Conservation (phyloP, 805 yeast genomes). For the Hanseniaspora opuntiae region DNA sequence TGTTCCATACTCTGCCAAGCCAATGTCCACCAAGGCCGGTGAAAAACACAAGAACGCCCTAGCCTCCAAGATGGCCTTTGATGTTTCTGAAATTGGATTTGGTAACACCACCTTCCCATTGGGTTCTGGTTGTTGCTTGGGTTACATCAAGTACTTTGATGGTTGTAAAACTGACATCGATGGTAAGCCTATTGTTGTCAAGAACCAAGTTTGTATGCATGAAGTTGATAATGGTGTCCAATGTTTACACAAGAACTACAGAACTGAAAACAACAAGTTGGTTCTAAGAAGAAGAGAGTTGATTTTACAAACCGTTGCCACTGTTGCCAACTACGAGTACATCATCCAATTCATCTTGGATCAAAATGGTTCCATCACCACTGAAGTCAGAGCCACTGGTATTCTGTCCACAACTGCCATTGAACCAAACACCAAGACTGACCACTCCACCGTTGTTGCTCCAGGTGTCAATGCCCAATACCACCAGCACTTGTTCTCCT, state of each 20-base stretch:
- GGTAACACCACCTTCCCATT: conserved; percentile 60
- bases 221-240: conserved; percentile 66
- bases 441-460: conserved; percentile 60
- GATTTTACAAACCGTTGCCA: conserved; percentile 66
- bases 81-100: conserved; percentile 74
- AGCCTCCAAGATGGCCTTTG: conserved; percentile 79
- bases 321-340: conserved; percentile 77
- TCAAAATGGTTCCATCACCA: conserved; percentile 64
- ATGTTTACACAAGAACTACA: conserved; percentile 68
- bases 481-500: conserved; percentile 69
- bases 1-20: conserved; percentile 74
- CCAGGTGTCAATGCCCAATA: conserved; percentile 74
- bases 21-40: conserved; percentile 6
- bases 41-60: conserved; percentile 44
- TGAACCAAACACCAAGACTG: conserved; percentile 51
- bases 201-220: conserved; percentile 67
- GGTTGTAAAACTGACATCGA: conserved; percentile 40
- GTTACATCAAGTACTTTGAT: conserved; percentile 62
- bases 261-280: conserved; percentile 57
- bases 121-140: conserved; percentile 66
- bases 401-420: conserved; percentile 74
- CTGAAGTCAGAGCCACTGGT: conserved; percentile 78
- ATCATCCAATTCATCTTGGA: conserved; percentile 57
- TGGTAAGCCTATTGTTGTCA: conserved; percentile 50
- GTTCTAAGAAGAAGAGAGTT: conserved; percentile 63